phyloP scores from a whole-genome alignment of 73 alveolate species.

The Symbiodinium pilosum region DNA sequence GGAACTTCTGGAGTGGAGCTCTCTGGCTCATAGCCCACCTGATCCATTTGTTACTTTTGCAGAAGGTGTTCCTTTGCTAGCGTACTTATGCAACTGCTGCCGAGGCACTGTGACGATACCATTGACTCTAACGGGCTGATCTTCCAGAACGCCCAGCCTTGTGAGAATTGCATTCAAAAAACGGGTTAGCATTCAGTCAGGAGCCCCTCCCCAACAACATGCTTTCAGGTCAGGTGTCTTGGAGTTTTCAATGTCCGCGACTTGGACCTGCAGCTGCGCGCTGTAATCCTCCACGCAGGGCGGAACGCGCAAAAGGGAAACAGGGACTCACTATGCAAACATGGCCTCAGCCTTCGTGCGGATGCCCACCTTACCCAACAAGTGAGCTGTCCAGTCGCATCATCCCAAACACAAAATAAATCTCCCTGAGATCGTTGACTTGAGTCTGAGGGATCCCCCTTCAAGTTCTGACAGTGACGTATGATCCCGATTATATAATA shows the following conservation, averaged over 20 bases:
- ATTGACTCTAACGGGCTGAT: conserved; percentile 92
- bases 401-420: too few relatives aligned
- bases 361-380: not conserved
- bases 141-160: conserved; percentile 91
- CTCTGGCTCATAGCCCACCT: conserved; percentile 92
- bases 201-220: too few relatives aligned
- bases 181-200: too few relatives aligned
- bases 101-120: conserved; percentile 45
- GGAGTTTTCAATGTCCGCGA: conserved; percentile 80
- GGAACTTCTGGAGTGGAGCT: conserved; percentile 50
- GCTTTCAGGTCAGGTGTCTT: not conserved
- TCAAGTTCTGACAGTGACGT: too few relatives aligned
- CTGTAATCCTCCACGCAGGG: conserved; percentile 52
- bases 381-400: not conserved
- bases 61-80: not conserved
- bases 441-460: too few relatives aligned
- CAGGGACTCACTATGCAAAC: not conserved
- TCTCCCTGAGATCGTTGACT: too few relatives aligned
- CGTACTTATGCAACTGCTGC: not conserved
- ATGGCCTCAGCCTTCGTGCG: conserved; percentile 9
- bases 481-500: too few relatives aligned
- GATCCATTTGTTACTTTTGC: not conserved
- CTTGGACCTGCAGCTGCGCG: conserved; percentile 71
- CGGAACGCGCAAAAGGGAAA: not conserved
- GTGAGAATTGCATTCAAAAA: too few relatives aligned